Evolutionary conservation across 1,284 basidiomycete species (phyloP).

Genomic region (Naganishia sp.): DNA sequence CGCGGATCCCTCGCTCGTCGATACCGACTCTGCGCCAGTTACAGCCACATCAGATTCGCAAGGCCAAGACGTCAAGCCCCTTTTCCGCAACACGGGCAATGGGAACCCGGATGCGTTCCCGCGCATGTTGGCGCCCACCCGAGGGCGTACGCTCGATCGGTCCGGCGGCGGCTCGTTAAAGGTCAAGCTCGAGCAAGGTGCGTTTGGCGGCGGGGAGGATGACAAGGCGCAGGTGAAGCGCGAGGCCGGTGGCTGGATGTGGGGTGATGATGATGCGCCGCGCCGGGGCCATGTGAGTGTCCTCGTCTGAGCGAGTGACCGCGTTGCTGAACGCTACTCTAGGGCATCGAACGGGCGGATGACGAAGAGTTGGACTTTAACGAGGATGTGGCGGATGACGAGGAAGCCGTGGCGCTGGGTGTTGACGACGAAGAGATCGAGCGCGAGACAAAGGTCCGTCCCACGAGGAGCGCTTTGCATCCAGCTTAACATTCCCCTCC

Average conservation of each 20-base stretch:
- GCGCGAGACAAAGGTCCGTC: slow-evolving; percentile 31
- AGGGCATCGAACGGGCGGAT: slow-evolving; percentile 40
- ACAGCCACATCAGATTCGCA: background rate
- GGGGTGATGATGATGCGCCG: slow-evolving; percentile 23
- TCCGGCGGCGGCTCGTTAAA: slow-evolving; percentile 6
- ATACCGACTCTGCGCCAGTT: background rate
- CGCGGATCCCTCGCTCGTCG: background rate
- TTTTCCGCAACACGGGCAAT: slow-evolving; percentile 6
- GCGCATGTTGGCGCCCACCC: slow-evolving; percentile 16
- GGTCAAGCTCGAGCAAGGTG: slow-evolving; percentile 20
- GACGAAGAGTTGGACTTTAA: slow-evolving; percentile 41
- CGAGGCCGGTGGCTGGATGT: slow-evolving; percentile 23
- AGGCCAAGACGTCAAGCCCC: slow-evolving; percentile 20
- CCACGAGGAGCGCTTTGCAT: background rate
- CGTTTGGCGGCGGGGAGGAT: slow-evolving; percentile 4
- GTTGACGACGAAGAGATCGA: slow-evolving; percentile 31
- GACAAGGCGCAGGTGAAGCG: slow-evolving; percentile 9
- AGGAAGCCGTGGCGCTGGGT: slow-evolving; percentile 25
- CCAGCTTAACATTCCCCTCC: background rate
- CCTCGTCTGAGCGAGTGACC: background rate
- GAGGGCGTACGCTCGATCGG: slow-evolving; percentile 13
- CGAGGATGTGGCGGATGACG: slow-evolving; percentile 28
- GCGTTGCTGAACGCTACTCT: background rate
- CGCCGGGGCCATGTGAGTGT: slow-evolving; percentile 28
- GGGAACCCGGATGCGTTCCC: slow-evolving; percentile 31